Percentiles rank a stretch among this genome's conserved stretches.
Conservation (phyloP, 169 alveolate genomes). For the Perkinsus olseni region DNA sequence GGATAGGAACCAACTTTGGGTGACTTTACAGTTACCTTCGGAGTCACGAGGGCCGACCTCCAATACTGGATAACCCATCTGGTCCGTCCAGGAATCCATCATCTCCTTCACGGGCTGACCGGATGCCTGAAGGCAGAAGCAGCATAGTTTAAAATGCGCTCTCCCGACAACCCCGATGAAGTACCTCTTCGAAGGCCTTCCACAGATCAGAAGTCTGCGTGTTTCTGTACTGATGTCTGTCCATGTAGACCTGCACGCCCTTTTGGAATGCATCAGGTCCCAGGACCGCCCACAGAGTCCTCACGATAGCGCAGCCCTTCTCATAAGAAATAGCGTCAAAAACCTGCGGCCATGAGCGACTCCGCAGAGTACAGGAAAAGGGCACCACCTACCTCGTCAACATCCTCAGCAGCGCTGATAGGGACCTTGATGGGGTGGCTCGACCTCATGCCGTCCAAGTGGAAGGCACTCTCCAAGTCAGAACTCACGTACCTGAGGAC, state of each 20-base stretch:
- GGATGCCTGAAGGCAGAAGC: not conserved
- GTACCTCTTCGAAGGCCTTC: slow-evolving; percentile 22
- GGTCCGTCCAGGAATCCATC: slow-evolving; percentile 31
- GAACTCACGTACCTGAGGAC: not conserved
- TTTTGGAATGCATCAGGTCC: slow-evolving; percentile 34
- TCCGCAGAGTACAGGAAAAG: not conserved
- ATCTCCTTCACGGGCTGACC: slow-evolving; percentile 31
- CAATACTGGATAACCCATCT: slow-evolving; percentile 19
- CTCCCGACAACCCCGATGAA: not conserved
- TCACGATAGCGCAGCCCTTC: slow-evolving; percentile 65
- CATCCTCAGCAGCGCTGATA: slow-evolving; percentile 21
- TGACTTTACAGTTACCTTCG: not conserved
- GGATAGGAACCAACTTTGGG: not conserved
- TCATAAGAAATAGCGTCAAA: slow-evolving; percentile 68
- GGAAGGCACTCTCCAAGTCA: slow-evolving; percentile 24
- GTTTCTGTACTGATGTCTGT: slow-evolving; percentile 20
- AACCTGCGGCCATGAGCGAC: slow-evolving; percentile 6
- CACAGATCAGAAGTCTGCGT: slow-evolving; percentile 23
- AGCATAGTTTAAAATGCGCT: not conserved
- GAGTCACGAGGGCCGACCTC: not conserved
- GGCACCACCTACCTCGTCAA: slow-evolving; percentile 1
- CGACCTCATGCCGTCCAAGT: slow-evolving; percentile 22
- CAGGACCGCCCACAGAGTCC: slow-evolving; percentile 48
- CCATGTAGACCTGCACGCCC: slow-evolving; percentile 24
- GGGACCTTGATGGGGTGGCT: slow-evolving; percentile 38